These are phyloP conservation scores for Penstemon eatonii DNA, from an alignment of 257 asterid genomes.

Conservation along the genomic window DNA sequence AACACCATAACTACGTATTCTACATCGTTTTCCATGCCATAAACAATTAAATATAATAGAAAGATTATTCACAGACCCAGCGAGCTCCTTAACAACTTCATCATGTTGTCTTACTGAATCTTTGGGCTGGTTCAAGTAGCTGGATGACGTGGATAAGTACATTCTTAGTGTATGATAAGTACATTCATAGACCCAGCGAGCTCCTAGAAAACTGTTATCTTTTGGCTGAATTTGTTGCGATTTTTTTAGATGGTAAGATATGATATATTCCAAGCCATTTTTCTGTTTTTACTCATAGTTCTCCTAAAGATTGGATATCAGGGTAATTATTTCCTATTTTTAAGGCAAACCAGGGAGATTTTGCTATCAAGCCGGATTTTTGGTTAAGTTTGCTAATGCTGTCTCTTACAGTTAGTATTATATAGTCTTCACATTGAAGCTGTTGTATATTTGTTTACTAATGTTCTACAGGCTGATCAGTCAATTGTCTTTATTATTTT, in stretches of 20 bases:
- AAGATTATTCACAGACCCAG: no score
- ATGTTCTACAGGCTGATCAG: not conserved
- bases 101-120: not conserved
- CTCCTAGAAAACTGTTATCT: conserved; percentile 1
- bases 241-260: not conserved
- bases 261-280: not conserved
- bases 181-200: no score
- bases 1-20: no score
- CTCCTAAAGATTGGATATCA: not conserved
- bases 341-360: not conserved
- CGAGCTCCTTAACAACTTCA: no score
- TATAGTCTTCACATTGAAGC: conserved; percentile 12
- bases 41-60: no score
- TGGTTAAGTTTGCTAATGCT: not conserved
- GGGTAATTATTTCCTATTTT: not conserved
- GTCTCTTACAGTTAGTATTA: not conserved
- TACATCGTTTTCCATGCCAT: no score
- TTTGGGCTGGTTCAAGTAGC: conserved; percentile 14
- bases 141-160: not conserved
- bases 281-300: conserved; percentile 5
- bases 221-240: conserved; percentile 7
- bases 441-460: conserved; percentile 19
- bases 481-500: not conserved
- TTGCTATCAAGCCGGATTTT: not conserved
- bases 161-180: not conserved